Percentiles rank a stretch among this genome's conserved stretches.
These are phyloP conservation scores for Lactarius indigo DNA, from an alignment of 768 basidiomycete genomes.

Conservation along the genomic window DNA sequence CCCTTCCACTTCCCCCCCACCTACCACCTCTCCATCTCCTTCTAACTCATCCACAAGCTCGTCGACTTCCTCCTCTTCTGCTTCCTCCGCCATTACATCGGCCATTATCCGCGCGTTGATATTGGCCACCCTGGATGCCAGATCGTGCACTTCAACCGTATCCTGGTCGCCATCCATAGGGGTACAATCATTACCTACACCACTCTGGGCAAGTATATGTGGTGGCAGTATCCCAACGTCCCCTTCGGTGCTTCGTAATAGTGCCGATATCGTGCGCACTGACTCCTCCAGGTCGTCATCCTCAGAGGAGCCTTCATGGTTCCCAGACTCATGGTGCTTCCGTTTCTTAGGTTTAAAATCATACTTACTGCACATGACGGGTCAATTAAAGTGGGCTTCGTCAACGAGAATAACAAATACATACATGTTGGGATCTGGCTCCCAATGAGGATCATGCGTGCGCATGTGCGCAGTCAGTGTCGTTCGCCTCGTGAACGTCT, in stretches of 20 bases:
- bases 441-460: constrained; percentile 82
- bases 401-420: constrained; percentile 31
- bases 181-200: constrained; percentile 17
- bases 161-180: constrained; percentile 7
- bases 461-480: constrained; percentile 86
- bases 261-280: constrained; percentile 68
- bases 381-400: constrained; percentile 7
- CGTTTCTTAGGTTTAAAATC: constrained; percentile 69
- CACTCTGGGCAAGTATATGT: constrained; percentile 5
- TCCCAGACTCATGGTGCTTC: constrained; percentile 45
- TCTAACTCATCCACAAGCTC: constrained; percentile 33
- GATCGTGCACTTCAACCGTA: constrained; percentile 18
- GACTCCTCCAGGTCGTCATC: constrained; percentile 66
- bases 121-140: constrained; percentile 67
- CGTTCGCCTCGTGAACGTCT: constrained; percentile 84
- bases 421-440: constrained; percentile 78
- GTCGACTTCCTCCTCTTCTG: constrained; percentile 39
- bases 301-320: constrained; percentile 34
- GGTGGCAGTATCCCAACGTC: constrained; percentile 16
- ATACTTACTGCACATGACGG: constrained; percentile 53
- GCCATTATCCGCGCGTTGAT: constrained; percentile 76
- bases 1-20: constrained; percentile 8
- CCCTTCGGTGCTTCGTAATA: constrained; percentile 50
- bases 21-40: constrained; percentile 32
- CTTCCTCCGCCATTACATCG: constrained; percentile 66